phyloP scores from a whole-genome alignment of 2,329 filamentous ascomycete species.

The Aureobasidium melanogenum region DNA sequence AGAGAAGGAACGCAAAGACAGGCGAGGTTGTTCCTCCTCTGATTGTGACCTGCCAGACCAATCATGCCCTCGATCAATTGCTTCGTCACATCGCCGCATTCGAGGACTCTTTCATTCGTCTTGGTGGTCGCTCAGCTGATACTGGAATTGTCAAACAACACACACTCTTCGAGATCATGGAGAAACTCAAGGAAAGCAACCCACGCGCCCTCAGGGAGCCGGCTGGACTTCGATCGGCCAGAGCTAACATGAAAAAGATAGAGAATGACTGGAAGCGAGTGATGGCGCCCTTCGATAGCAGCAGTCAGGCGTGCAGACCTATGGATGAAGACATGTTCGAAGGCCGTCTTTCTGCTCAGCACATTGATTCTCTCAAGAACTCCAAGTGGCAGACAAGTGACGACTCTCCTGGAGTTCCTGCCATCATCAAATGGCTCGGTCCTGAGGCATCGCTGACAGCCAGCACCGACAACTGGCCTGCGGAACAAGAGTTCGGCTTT shows the following conservation, averaged over 20 bases:
- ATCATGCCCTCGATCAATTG: conserved; percentile 82
- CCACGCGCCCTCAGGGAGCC: background rate
- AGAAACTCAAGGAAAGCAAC: background rate
- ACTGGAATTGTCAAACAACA: conserved; percentile 52
- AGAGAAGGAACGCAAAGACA: conserved; percentile 14
- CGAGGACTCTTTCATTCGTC: conserved; percentile 53
- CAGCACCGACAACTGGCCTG: background rate
- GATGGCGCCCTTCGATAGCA: background rate
- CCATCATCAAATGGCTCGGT: conserved; percentile 7
- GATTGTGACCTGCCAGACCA: conserved; percentile 77
- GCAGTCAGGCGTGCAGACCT: background rate
- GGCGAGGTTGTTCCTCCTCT: conserved; percentile 53
- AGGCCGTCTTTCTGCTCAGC: background rate
- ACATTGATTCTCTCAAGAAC: background rate
- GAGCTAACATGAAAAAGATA: background rate
- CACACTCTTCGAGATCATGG: conserved; percentile 55
- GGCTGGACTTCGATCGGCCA: background rate
- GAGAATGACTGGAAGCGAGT: background rate
- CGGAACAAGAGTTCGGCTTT: conserved; percentile 28
- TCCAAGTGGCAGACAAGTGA: background rate
- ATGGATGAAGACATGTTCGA: background rate
- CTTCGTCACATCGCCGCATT: conserved; percentile 55
- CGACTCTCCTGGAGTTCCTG: background rate
- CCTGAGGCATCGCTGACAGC: background rate
- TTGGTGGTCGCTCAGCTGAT: conserved; percentile 63